Percentiles rank a stretch among this genome's conserved stretches.
Evolutionary conservation across 495 filamentous ascomycete genomes (phyloP).

Genomic region (Penicillium soppii): DNA sequence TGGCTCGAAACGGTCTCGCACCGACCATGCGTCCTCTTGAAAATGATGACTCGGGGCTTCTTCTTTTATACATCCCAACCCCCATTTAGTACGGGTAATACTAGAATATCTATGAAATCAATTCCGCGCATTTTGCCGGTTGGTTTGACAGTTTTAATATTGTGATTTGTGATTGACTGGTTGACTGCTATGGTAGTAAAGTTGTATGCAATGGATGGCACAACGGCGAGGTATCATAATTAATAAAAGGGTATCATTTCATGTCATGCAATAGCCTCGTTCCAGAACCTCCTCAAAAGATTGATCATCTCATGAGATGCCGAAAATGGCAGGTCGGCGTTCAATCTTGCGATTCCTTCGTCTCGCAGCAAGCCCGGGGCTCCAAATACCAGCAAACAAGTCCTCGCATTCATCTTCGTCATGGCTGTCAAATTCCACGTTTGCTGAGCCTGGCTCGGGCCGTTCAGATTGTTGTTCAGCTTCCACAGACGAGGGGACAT

Average conservation of each 20-base stretch:
- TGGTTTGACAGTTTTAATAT: no score
- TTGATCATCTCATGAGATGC: conserved; percentile 19
- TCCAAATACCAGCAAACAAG: conserved; percentile 86
- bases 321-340: conserved; percentile 26
- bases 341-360: conserved; percentile 56
- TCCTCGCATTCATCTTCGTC: conserved; percentile 97
- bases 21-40: conserved; percentile 18
- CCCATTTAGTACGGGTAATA: neutral
- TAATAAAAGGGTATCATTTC: conserved; percentile 6
- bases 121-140: neutral
- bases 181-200: neutral
- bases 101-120: conserved; percentile 1
- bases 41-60: neutral
- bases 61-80: neutral
- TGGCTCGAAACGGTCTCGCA: conserved; percentile 32
- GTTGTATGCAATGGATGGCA: neutral
- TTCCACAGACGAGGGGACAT: neutral
- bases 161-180: neutral
- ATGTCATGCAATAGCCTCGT: neutral
- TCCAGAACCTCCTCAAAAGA: neutral
- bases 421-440: conserved; percentile 78
- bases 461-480: neutral
- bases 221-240: neutral
- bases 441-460: conserved; percentile 19
- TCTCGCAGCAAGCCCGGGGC: conserved; percentile 62